Conservation (phyloP, 2,329 filamentous ascomycete genomes). For the Thermothelomyces thermophilus region DNA sequence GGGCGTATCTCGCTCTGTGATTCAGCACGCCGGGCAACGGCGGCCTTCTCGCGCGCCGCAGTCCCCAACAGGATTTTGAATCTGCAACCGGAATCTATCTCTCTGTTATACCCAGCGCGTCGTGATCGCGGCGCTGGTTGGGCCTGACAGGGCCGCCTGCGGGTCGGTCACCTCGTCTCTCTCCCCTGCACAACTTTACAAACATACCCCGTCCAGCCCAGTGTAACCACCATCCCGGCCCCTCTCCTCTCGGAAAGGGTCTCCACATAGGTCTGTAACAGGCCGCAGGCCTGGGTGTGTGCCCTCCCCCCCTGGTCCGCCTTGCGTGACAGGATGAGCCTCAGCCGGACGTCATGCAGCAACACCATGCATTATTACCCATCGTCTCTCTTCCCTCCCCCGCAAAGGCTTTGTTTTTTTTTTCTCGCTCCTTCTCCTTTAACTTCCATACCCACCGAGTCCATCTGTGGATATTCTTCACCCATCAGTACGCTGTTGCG, state of each 20-base stretch:
- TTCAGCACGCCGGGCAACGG: neutral
- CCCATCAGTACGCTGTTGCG: conserved; percentile 27
- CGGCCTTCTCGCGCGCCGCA: neutral
- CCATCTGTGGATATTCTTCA: conserved; percentile 23
- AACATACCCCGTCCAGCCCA: neutral
- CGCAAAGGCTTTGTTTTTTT: conserved; percentile 15
- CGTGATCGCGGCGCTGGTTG: neutral
- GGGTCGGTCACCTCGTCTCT: neutral
- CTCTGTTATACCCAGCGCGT: neutral
- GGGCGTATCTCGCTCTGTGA: neutral
- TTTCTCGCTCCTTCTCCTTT: conserved; percentile 24
- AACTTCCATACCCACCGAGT: conserved; percentile 24
- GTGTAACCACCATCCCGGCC: conserved; percentile 22
- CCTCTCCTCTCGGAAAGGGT: conserved; percentile 22
- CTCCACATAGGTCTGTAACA: conserved; percentile 34
- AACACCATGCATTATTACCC: conserved; percentile 34
- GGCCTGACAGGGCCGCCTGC: conserved; percentile 2
- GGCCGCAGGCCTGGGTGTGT: conserved; percentile 33
- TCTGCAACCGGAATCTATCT: neutral
- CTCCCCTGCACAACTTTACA: conserved; percentile 9
- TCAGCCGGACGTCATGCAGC: conserved; percentile 30
- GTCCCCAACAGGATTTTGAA: neutral
- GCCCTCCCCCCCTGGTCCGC: conserved; percentile 29
- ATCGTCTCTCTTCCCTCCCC: conserved; percentile 29
- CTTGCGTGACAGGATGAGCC: conserved; percentile 30